Evolutionary conservation across 1,284 basidiomycete genomes (phyloP).

Genomic region (Leccinum insigne): DNA sequence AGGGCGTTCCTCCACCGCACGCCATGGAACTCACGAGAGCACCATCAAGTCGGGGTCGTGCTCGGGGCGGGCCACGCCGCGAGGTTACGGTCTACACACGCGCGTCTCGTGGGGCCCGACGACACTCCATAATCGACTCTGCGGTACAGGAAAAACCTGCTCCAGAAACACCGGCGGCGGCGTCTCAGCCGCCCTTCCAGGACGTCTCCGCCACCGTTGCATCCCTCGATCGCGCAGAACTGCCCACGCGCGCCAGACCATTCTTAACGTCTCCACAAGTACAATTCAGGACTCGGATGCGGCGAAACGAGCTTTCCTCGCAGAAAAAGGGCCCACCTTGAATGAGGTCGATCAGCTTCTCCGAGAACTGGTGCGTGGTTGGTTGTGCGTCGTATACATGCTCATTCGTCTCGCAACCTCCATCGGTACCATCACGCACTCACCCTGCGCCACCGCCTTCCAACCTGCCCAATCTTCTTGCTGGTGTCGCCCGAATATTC

Average conservation of each 20-base stretch:
- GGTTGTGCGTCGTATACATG: not conserved
- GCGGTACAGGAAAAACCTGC: not conserved
- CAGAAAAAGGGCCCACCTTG: conserved; percentile 69
- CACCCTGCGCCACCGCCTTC: conserved; percentile 74
- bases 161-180: not conserved
- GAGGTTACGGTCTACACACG: conserved; percentile 14
- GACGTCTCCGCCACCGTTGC: not conserved
- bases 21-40: conserved; percentile 22
- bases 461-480: conserved; percentile 61
- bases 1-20: conserved; percentile 27
- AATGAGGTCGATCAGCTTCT: conserved; percentile 62
- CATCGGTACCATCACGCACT: conserved; percentile 62
- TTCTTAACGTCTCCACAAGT: conserved; percentile 70
- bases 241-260: conserved; percentile 57
- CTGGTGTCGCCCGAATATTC: conserved; percentile 59
- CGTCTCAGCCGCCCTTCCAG: conserved; percentile 4
- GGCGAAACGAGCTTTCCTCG: conserved; percentile 61
- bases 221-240: conserved; percentile 35
- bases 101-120: conserved; percentile 31
- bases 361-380: conserved; percentile 48
- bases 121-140: conserved; percentile 5
- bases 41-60: not conserved
- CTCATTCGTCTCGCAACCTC: conserved; percentile 39
- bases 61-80: conserved; percentile 7
- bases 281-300: conserved; percentile 50